Percentiles rank a stretch among this genome's conserved stretches.
Evolutionary conservation across 352 stramenopile species (phyloP).

Genomic region (Pythium oligandrum): DNA sequence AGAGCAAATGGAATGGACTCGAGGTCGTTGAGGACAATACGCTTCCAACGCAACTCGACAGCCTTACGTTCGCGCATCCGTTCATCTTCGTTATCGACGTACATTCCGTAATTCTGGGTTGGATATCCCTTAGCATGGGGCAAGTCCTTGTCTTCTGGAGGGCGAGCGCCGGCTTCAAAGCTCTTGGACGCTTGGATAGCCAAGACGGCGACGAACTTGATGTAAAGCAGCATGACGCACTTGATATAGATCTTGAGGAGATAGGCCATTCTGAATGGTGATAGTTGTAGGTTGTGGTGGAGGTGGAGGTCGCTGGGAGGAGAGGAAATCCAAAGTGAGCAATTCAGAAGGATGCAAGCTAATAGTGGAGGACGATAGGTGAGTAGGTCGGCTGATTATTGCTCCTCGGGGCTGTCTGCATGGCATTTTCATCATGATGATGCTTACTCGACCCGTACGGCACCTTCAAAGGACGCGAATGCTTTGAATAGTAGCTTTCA

Average conservation of each 20-base stretch:
- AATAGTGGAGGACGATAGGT: no score
- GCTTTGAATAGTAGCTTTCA: no score
- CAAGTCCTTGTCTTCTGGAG: conserved; percentile 34
- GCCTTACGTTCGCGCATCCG: conserved; percentile 22
- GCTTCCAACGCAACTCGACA: conserved; percentile 38
- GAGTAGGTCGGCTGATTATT: no score
- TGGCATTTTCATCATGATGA: no score
- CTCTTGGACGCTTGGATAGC: conserved; percentile 33
- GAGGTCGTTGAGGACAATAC: conserved; percentile 44
- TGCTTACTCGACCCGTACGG: no score
- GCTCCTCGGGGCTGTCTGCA: no score
- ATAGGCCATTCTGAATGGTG: conserved; percentile 15
- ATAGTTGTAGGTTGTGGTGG: no score
- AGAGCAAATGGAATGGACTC: conserved; percentile 40
- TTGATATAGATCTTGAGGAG: conserved; percentile 24
- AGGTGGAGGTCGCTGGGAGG: no score
- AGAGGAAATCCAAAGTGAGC: no score
- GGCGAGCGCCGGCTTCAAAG: conserved; percentile 27
- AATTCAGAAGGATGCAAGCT: no score
- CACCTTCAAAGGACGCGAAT: no score
- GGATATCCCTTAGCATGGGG: conserved; percentile 15
- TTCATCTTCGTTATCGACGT: conserved; percentile 16
- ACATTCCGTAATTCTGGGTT: conserved; percentile 28
- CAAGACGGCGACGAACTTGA: conserved; percentile 32
- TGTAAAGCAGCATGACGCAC: conserved; percentile 33